Percentiles rank a stretch among this genome's conserved stretches.
Evolutionary conservation across 768 basidiomycete species (phyloP).

Genomic region (Naematelia aurantialba): DNA sequence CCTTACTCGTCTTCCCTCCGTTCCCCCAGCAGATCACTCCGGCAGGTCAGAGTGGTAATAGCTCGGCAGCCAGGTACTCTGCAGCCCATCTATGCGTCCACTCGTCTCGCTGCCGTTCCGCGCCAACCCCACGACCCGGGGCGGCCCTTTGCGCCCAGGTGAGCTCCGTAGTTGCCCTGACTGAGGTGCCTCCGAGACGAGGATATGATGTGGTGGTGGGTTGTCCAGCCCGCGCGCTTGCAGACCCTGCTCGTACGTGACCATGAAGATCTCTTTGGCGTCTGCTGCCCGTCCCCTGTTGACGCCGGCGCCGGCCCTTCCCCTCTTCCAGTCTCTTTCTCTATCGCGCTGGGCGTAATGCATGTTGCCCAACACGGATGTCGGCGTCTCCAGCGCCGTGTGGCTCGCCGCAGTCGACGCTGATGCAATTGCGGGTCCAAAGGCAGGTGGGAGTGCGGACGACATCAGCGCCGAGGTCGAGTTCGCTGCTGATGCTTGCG

Average conservation of each 20-base stretch:
- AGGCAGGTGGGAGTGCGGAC: neutral
- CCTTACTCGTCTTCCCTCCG: neutral
- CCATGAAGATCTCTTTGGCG: conserved; percentile 10
- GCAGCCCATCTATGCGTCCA: conserved; percentile 5
- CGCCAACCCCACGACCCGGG: neutral
- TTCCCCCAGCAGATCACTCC: neutral
- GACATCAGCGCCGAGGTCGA: no score
- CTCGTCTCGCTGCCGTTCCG: conserved; percentile 1
- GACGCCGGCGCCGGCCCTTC: conserved; percentile 1
- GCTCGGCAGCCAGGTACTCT: conserved; percentile 27
- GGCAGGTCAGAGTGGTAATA: conserved; percentile 21
- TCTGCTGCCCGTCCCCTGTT: no score
- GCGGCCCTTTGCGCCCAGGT: neutral
- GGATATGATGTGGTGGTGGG: conserved; percentile 2
- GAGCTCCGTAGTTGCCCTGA: neutral
- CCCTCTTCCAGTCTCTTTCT: neutral
- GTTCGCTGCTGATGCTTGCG: no score
- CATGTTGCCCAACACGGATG: no score
- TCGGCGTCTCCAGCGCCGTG: no score
- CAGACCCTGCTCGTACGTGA: conserved; percentile 24
- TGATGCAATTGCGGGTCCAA: neutral
- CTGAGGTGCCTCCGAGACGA: neutral
- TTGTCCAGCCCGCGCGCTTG: conserved; percentile 2
- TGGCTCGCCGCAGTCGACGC: no score
- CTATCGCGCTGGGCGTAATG: neutral